phyloP scores from a whole-genome alignment of 208 protist genomes.

The Crithidia brevicula region DNA sequence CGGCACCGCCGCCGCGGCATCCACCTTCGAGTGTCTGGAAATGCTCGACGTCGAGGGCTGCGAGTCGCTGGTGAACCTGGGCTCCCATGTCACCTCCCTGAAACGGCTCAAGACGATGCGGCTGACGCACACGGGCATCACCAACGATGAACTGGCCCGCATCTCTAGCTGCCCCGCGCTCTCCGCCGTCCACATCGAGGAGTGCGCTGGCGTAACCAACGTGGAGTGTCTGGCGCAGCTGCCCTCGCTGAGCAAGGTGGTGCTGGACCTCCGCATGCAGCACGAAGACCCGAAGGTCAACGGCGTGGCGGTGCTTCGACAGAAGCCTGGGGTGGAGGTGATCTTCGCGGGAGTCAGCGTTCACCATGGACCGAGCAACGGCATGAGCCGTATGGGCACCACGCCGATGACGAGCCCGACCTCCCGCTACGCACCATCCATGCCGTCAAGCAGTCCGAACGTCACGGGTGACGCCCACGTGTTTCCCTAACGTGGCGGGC shows the following conservation, averaged over 20 bases:
- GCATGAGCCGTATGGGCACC: slow-evolving; percentile 18
- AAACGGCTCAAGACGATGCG: slow-evolving; percentile 50
- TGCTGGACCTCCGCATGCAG: slow-evolving; percentile 39
- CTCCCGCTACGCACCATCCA: slow-evolving; percentile 21
- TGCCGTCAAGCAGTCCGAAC: slow-evolving; percentile 24
- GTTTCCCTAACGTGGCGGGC: slow-evolving; percentile 4
- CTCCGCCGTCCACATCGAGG: slow-evolving; percentile 48
- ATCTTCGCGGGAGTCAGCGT: slow-evolving; percentile 31
- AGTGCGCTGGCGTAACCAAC: slow-evolving; percentile 39
- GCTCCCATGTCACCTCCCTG: slow-evolving; percentile 34
- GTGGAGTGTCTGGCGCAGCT: slow-evolving; percentile 44
- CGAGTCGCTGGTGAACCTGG: slow-evolving; percentile 35
- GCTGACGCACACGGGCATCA: slow-evolving; percentile 47
- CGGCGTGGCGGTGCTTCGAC: slow-evolving; percentile 33
- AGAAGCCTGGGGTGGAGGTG: slow-evolving; percentile 35
- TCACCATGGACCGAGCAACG: slow-evolving; percentile 24
- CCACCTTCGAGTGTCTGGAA: slow-evolving; percentile 43
- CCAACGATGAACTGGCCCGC: slow-evolving; percentile 32
- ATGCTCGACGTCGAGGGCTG: slow-evolving; percentile 68
- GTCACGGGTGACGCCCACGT: slow-evolving; percentile 1
- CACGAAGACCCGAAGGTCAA: slow-evolving; percentile 31
- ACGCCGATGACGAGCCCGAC: slow-evolving; percentile 30
- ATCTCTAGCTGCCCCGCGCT: slow-evolving; percentile 35
- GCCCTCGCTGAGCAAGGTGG: slow-evolving; percentile 40
- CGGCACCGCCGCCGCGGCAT: slow-evolving; percentile 17